Evolutionary conservation across 495 filamentous ascomycete species (phyloP).

Genomic region (Haplographium delicatum): DNA sequence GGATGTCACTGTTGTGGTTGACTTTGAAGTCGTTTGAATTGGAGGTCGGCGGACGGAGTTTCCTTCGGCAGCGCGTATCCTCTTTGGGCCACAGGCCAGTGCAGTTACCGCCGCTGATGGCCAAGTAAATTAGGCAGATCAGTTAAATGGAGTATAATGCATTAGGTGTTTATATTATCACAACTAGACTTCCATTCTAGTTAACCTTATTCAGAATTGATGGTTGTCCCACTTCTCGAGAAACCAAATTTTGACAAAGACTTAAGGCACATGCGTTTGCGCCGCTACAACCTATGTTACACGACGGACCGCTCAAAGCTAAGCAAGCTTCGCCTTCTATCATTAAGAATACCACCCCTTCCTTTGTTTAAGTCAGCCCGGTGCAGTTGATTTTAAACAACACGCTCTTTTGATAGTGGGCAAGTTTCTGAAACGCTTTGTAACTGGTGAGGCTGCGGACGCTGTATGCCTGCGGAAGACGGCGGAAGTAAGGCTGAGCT

Average conservation of each 20-base stretch:
- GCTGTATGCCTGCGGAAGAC: slow-evolving; percentile 3
- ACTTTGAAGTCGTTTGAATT: slow-evolving; percentile 5
- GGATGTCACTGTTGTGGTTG: neutral
- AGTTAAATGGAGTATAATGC: neutral
- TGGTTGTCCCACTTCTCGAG: too few species aligned
- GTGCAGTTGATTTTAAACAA: neutral
- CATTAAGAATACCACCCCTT: neutral
- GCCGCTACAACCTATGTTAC: slow-evolving; percentile 1
- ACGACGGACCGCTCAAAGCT: slow-evolving; percentile 1
- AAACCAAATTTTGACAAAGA: too few species aligned
- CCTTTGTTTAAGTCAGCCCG: too few species aligned
- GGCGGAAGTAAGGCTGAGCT: slow-evolving; percentile 6
- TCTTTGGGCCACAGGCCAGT: neutral
- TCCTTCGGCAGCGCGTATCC: neutral
- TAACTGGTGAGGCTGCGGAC: too few species aligned
- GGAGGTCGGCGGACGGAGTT: slow-evolving; percentile 1
- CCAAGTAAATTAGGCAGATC: neutral
- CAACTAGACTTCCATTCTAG: too few species aligned
- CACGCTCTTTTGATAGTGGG: neutral
- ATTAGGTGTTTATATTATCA: neutral
- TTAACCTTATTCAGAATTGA: too few species aligned
- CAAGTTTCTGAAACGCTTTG: too few species aligned
- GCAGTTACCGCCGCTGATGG: too few species aligned
- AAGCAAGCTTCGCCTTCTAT: neutral
- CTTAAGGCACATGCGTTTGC: neutral